Evolutionary conservation across 306 rosid genomes (phyloP).

Genomic region (Prunus kanzakura): DNA sequence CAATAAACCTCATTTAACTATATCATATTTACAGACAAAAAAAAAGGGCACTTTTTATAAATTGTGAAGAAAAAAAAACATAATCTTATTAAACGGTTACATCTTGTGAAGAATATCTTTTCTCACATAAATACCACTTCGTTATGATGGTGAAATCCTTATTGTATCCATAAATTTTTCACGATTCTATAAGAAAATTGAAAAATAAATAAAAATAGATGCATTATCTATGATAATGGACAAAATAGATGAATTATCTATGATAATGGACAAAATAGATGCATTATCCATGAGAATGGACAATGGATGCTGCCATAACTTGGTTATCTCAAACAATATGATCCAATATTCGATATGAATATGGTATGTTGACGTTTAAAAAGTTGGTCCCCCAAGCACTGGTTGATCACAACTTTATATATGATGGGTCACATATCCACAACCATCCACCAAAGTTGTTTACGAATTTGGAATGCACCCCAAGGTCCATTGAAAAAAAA

Average conservation of each 20-base stretch:
- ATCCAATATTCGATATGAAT: background rate
- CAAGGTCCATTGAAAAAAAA: constrained; percentile 12
- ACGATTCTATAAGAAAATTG: too few species aligned
- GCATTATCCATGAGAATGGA: background rate
- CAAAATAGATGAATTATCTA: background rate
- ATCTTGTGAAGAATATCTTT: too few species aligned
- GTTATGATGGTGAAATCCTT: too few species aligned
- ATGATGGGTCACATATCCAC: background rate
- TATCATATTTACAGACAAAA: too few species aligned
- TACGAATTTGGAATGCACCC: constrained; percentile 5
- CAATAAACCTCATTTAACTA: background rate
- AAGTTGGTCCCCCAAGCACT: background rate
- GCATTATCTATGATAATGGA: background rate
- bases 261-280: background rate
- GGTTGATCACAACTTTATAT: background rate
- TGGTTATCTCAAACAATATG: background rate
- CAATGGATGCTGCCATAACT: background rate
- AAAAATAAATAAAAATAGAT: too few species aligned
- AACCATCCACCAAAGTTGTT: too few species aligned
- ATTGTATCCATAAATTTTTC: too few species aligned
- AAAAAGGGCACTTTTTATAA: too few species aligned
- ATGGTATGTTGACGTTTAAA: background rate
- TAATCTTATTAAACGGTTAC: too few species aligned
- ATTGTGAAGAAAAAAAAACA: too few species aligned
- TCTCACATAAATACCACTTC: too few species aligned